phyloP scores from a whole-genome alignment of 2,329 filamentous ascomycete species.

The Fusarium marasasianum region DNA sequence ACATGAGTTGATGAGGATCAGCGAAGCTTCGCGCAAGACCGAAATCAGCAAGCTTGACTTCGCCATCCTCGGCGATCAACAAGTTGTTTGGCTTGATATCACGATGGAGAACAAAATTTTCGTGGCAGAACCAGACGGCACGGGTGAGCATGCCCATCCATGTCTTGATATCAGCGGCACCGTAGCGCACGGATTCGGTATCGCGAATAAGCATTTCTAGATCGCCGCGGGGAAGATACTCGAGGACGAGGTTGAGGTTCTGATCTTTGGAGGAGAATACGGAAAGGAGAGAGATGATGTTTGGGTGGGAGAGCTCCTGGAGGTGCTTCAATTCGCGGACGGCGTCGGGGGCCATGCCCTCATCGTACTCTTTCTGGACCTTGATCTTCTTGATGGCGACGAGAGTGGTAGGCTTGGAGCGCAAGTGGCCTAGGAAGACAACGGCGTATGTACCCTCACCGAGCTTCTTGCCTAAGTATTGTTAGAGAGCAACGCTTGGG shows the following conservation, averaged over 20 bases:
- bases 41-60: conserved; percentile 97
- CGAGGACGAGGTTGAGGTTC: conserved; percentile 94
- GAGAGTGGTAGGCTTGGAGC: conserved; percentile 73
- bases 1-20: conserved; percentile 90
- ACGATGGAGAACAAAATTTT: conserved; percentile 91
- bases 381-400: conserved; percentile 97
- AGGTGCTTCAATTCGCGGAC: conserved; percentile 96
- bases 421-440: conserved; percentile 88
- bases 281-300: conserved; percentile 91
- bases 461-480: conserved; percentile 78
- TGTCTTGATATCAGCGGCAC: conserved; percentile 90
- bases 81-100: conserved; percentile 99
- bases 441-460: conserved; percentile 97
- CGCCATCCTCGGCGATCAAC: conserved; percentile 90
- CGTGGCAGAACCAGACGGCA: conserved; percentile 96
- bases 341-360: conserved; percentile 93
- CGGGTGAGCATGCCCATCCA: conserved; percentile 99
- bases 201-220: conserved; percentile 95
- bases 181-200: conserved; percentile 79
- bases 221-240: conserved; percentile 93
- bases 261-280: conserved; percentile 97
- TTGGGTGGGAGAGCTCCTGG: conserved; percentile 92
- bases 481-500: not conserved
- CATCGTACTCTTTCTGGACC: conserved; percentile 83
- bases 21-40: conserved; percentile 90